Evolutionary conservation across 2,329 filamentous ascomycete species (phyloP).

Genomic region (Apiospora malaysiana): DNA sequence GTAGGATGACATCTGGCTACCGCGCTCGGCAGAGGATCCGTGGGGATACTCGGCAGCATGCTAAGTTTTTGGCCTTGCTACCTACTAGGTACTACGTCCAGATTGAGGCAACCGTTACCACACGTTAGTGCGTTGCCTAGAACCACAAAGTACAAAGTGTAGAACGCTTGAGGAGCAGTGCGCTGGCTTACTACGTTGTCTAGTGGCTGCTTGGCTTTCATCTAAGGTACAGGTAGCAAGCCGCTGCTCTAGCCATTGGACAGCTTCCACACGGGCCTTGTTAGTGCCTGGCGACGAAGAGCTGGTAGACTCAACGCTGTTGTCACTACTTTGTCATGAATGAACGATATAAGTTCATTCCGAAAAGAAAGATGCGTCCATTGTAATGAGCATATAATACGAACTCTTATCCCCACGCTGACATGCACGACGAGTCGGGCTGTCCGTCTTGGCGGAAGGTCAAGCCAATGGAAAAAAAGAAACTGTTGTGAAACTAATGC

Average conservation of each 20-base stretch:
- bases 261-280: background rate
- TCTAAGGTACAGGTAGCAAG: background rate
- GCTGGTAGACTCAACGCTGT: background rate
- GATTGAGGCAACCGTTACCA: conserved; percentile 1
- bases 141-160: background rate
- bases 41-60: background rate
- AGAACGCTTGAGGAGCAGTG: background rate
- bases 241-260: background rate
- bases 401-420: background rate
- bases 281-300: background rate
- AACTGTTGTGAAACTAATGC: background rate
- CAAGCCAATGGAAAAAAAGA: conserved; percentile 2
- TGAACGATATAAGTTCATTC: background rate
- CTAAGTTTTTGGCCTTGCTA: background rate
- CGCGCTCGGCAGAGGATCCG: background rate
- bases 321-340: background rate
- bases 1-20: background rate
- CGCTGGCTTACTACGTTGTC: background rate
- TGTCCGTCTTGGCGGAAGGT: background rate
- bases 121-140: background rate
- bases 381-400: background rate
- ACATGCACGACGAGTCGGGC: background rate
- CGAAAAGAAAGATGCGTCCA: background rate
- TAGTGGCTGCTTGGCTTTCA: background rate
- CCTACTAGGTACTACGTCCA: background rate